phyloP scores from a whole-genome alignment of 345 rosid genomes.

The Syzygium aqueum region DNA sequence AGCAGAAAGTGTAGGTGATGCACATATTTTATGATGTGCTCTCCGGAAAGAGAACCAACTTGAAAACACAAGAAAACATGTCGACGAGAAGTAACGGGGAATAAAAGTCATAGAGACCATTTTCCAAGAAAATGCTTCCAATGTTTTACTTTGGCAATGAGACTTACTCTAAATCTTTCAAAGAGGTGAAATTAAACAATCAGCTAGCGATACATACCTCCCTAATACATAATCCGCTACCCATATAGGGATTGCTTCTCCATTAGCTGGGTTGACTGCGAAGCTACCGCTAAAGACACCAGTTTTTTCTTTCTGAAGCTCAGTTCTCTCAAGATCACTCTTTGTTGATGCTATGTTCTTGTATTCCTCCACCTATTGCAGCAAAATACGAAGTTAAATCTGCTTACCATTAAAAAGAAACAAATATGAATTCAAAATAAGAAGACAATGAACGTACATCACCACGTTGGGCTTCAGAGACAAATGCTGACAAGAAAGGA shows the following conservation, averaged over 20 bases:
- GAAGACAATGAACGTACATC: constrained; percentile 22
- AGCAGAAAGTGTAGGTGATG: constrained; percentile 1
- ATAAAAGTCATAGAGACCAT: neutral
- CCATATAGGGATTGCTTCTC: constrained; percentile 86
- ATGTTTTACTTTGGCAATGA: neutral
- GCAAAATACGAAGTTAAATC: neutral
- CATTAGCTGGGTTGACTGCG: constrained; percentile 78
- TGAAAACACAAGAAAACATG: neutral
- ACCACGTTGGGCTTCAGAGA: constrained; percentile 38
- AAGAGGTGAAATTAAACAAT: neutral
- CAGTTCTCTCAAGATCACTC: constrained; percentile 96
- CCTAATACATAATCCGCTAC: constrained; percentile 90
- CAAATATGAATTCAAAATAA: neutral
- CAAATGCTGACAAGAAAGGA: constrained; percentile 42
- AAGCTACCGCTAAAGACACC: constrained; percentile 81
- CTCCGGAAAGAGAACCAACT: neutral
- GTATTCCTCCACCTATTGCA: constrained; percentile 74
- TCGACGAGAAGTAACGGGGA: neutral
- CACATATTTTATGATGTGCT: neutral
- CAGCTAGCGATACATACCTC: constrained; percentile 24
- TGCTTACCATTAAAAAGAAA: neutral
- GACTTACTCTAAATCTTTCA: neutral
- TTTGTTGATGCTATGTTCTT: constrained; percentile 60
- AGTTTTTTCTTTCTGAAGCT: constrained; percentile 90
- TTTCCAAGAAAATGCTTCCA: neutral